Conservation (phyloP, 208 protist species). For the Wallacemonas rigidus region DNA sequence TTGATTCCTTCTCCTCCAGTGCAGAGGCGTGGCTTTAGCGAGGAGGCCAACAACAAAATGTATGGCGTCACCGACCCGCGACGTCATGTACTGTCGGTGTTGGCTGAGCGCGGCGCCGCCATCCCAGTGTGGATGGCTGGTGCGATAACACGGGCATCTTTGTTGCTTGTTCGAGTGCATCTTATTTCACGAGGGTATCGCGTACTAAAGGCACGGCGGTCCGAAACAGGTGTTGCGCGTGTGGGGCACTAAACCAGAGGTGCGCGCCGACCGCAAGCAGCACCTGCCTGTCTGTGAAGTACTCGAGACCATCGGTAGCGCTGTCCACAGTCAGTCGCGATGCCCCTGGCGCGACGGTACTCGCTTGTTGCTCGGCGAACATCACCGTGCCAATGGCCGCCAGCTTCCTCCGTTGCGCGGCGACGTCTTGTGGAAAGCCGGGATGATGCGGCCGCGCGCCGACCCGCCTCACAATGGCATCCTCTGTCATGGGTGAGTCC, state of each 20-base stretch:
- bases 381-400: constrained; percentile 13
- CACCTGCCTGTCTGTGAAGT: background rate
- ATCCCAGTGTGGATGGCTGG: too few relatives aligned
- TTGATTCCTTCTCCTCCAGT: too few relatives aligned
- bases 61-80: too few relatives aligned
- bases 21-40: too few relatives aligned
- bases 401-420: constrained; percentile 34
- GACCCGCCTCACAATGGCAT: constrained; percentile 27
- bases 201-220: background rate
- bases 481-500: background rate
- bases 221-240: background rate
- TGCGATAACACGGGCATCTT: background rate
- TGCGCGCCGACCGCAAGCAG: background rate
- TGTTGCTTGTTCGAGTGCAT: background rate
- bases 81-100: too few relatives aligned
- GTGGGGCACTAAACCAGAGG: background rate
- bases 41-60: too few relatives aligned
- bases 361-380: background rate
- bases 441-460: constrained; percentile 23
- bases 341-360: background rate
- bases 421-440: constrained; percentile 26
- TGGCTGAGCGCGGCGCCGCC: too few relatives aligned
- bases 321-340: background rate
- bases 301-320: background rate
- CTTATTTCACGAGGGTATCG: background rate